A percentile compares a stretch with the other conserved stretches of the same genome.
phyloP scores from a whole-genome alignment of 495 filamentous ascomycete species.

The Evansstolkia leycettana region DNA sequence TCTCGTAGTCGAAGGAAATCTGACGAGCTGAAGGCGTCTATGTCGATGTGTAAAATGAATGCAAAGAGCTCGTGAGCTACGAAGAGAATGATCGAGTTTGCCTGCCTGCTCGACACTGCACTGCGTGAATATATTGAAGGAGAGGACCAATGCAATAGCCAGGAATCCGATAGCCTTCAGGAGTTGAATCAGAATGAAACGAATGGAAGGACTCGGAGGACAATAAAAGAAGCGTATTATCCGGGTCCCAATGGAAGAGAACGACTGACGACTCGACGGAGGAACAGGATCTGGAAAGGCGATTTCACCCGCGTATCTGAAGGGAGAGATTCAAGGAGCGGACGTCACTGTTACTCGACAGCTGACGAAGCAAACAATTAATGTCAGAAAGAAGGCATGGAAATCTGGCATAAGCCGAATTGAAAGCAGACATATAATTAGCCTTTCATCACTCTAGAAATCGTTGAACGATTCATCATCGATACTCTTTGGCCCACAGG shows the following conservation, averaged over 20 bases:
- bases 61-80: not conserved
- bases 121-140: slow-evolving; percentile 5
- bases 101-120: slow-evolving; percentile 8
- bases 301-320: no score
- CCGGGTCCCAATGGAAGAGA: slow-evolving; percentile 1
- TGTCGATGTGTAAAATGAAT: not conserved
- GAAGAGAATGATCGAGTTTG: slow-evolving; percentile 3
- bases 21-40: not conserved
- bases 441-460: no score
- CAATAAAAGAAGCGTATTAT: no score
- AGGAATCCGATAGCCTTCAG: no score
- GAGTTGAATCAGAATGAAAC: no score
- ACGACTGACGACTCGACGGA: not conserved
- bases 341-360: slow-evolving; percentile 15
- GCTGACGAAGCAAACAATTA: slow-evolving; percentile 11
- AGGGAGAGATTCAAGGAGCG: slow-evolving; percentile 10
- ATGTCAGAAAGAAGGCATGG: not conserved
- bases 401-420: not conserved
- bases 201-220: no score
- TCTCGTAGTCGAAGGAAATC: no score
- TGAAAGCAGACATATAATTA: not conserved
- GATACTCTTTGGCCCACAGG: no score
- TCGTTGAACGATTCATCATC: no score
- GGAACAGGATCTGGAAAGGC: slow-evolving; percentile 1
- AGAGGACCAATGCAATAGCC: no score